Evolutionary conservation across 441 rosid genomes (phyloP).

Genomic region (Euphorbia schlechtendalii): DNA sequence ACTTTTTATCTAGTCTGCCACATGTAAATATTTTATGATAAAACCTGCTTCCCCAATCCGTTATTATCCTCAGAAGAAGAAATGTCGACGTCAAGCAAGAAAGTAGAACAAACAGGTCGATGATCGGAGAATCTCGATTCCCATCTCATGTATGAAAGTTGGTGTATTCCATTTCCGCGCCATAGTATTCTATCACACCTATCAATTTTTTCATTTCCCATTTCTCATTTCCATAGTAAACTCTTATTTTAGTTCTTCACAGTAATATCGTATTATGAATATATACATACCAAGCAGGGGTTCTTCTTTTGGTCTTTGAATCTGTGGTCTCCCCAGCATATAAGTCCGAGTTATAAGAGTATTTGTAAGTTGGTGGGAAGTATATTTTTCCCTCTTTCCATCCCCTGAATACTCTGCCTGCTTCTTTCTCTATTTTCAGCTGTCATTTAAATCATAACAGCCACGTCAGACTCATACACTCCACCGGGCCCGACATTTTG

Average conservation of each 20-base stretch:
- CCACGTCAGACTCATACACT: too few relatives aligned
- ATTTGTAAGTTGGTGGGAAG: slow-evolving; percentile 92
- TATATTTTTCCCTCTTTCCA: slow-evolving; percentile 71
- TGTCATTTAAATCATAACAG: slow-evolving; percentile 19
- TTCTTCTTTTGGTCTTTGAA: slow-evolving; percentile 83
- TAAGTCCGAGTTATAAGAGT: slow-evolving; percentile 73
- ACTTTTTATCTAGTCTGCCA: not conserved
- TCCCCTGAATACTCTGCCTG: slow-evolving; percentile 72
- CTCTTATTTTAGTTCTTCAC: too few relatives aligned
- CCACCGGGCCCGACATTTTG: too few relatives aligned
- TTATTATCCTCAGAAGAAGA: not conserved
- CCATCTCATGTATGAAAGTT: slow-evolving; percentile 56
- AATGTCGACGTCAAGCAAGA: slow-evolving; percentile 51
- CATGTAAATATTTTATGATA: not conserved
- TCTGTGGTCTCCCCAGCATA: slow-evolving; percentile 78
- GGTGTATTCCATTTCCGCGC: slow-evolving; percentile 72
- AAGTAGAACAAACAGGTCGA: slow-evolving; percentile 79
- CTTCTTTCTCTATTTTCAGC: slow-evolving; percentile 81
- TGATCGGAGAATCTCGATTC: slow-evolving; percentile 92
- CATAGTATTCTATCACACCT: slow-evolving; percentile 97
- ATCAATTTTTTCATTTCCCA: slow-evolving; percentile 6
- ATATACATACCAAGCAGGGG: slow-evolving; percentile 84
- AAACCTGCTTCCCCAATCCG: not conserved
- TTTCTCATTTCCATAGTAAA: not conserved
- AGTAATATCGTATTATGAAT: too few relatives aligned